phyloP scores from a whole-genome alignment of 2,329 filamentous ascomycete genomes.

The Ophiocordyceps sinensis region DNA sequence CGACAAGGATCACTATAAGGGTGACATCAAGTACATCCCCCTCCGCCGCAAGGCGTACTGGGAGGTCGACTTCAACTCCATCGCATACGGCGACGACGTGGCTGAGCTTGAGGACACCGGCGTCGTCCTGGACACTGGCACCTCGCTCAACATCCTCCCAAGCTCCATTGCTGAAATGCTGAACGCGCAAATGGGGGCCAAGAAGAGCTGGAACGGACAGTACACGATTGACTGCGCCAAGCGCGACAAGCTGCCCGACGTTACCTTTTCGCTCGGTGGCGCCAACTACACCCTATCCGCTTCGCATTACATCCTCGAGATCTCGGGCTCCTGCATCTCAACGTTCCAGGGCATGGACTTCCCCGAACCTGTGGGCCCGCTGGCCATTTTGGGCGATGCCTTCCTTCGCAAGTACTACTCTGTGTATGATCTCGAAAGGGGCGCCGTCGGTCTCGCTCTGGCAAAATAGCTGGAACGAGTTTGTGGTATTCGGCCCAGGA shows the following conservation, averaged over 20 bases:
- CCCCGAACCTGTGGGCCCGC: conserved; percentile 73
- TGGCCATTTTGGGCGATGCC: conserved; percentile 87
- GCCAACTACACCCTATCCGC: conserved; percentile 85
- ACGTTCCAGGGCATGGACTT: conserved; percentile 96
- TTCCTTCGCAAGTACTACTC: conserved; percentile 84
- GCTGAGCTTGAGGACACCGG: conserved; percentile 90
- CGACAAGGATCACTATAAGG: conserved; percentile 65
- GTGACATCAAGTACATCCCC: conserved; percentile 84
- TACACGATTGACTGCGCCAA: conserved; percentile 85
- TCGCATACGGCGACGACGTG: conserved; percentile 72
- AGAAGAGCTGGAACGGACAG: conserved; percentile 95
- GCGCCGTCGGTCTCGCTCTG: conserved; percentile 77
- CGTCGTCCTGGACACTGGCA: conserved; percentile 95
- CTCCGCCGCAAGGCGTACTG: conserved; percentile 98
- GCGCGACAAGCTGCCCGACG: conserved; percentile 71
- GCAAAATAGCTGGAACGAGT: conserved; percentile 38
- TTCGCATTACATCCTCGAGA: conserved; percentile 90
- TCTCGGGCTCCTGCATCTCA: conserved; percentile 91
- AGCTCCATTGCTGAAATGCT: conserved; percentile 84
- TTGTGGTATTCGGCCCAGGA: no score
- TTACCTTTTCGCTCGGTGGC: conserved; percentile 80
- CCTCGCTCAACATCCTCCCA: conserved; percentile 91
- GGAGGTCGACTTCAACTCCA: conserved; percentile 93
- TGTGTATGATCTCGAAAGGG: conserved; percentile 86
- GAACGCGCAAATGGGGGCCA: conserved; percentile 95